Evolutionary conservation across 1,284 basidiomycete genomes (phyloP).

Genomic region (Sutorius eximius): DNA sequence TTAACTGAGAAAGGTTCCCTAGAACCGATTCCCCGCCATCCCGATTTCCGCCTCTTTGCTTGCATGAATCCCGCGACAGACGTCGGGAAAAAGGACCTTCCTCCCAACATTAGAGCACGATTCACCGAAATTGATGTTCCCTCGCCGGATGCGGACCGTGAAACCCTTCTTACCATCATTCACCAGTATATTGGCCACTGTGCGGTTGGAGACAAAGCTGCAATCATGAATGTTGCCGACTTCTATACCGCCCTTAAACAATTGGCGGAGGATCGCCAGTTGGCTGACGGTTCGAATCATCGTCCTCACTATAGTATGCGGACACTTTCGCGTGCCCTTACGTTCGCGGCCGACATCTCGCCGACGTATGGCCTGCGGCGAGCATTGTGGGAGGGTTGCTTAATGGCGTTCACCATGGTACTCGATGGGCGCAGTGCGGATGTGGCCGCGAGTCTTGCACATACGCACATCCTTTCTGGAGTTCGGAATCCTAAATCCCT

Average conservation of each 20-base stretch:
- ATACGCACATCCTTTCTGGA: constrained; percentile 79
- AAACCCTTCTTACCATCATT: constrained; percentile 88
- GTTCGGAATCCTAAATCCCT: constrained; percentile 83
- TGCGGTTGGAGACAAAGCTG: constrained; percentile 84
- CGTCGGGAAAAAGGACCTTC: constrained; percentile 96
- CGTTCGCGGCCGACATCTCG: constrained; percentile 86
- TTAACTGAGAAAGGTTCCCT: constrained; percentile 93
- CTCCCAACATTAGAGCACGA: constrained; percentile 83
- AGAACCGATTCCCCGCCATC: constrained; percentile 88
- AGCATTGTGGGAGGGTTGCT: constrained; percentile 92
- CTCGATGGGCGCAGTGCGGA: constrained; percentile 77
- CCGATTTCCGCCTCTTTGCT: constrained; percentile 94
- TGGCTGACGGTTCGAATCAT: constrained; percentile 94
- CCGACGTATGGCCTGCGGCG: constrained; percentile 80
- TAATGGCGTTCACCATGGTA: constrained; percentile 98
- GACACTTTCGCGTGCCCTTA: constrained; percentile 89
- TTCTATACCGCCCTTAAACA: constrained; percentile 85
- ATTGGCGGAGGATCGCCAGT: constrained; percentile 76
- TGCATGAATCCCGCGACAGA: constrained; percentile 99
- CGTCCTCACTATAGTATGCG: constrained; percentile 98
- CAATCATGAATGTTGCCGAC: constrained; percentile 89
- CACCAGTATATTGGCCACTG: constrained; percentile 87
- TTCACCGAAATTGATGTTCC: constrained; percentile 97
- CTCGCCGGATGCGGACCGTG: constrained; percentile 89
- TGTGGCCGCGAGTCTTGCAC: constrained; percentile 69